Evolutionary conservation across 176 grass and related monocot genomes (phyloP), one percentile per base, ranked within the genome.

Genomic region (Alopecurus myosuroides): DNA sequence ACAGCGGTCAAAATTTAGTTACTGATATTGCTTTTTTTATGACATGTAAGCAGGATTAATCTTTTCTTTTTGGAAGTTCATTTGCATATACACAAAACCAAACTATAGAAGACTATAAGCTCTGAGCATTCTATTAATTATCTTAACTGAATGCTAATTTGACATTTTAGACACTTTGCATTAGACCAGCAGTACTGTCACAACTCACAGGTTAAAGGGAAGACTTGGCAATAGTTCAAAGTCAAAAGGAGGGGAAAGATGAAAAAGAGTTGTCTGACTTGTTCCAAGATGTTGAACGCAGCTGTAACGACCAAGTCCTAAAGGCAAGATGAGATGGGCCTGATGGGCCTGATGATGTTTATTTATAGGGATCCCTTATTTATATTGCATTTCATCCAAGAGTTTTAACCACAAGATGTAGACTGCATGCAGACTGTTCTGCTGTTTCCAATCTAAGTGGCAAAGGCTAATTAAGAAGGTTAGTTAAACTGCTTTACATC

Each of bases 211-310:
- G n/a, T n/a, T n/a, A n/a, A n/a, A n/a, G n/a, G n/a, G n/a, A n/a
- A n/a, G n/a, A n/a, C n/a, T n/a, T n/a, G n/a, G n/a, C n/a, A n/a
- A n/a, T n/a, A n/a, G n/a, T n/a, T n/a, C n/a, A n/a, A n/a, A n/a
- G n/a, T n/a, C n/a, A n/a, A n/a, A 8, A 17, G 3, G 20, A 56
- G 31, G 52, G 20, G 62, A 77, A n/a, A 34, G 78, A 77, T 70
- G 69, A 40, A 18, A 76, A 85, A 1, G 5, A 5, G 41, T 30
- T 31, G 4, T 85, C 33, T 36, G 37, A 74, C 41, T 51, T 35
- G 28, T 74, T 83, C 62, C 49, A 86, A 73, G 79, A 90, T 65
- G 55, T 11, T 86, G 35, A 71, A 86, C 46, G 67, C 35, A 79
- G 65, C 64, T 50, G 55, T 48, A 30, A 74, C 4, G 18, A 53